These are phyloP conservation scores for Parsonsia alboflavescens DNA, from an alignment of 257 asterid species.

Conservation along the genomic window DNA sequence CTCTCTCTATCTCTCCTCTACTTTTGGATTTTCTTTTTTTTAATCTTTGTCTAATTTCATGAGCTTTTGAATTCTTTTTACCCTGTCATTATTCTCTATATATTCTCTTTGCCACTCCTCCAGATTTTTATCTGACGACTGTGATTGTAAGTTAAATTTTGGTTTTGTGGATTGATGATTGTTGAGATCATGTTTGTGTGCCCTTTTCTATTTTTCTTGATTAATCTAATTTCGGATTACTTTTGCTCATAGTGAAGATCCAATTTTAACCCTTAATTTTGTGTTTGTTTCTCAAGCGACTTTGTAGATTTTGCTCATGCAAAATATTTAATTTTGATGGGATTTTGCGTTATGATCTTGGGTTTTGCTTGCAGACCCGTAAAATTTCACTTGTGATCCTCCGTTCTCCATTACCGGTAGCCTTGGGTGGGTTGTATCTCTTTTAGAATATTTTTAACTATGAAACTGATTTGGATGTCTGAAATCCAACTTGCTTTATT, in stretches of 20 bases:
- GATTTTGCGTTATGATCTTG: conserved; percentile 2
- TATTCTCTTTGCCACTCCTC: background rate
- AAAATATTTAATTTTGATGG: background rate
- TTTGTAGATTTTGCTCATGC: background rate
- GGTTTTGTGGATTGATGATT: conserved; percentile 1
- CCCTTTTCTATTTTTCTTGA: background rate
- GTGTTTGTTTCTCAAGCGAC: background rate
- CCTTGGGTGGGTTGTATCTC: background rate
- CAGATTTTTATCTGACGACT: background rate
- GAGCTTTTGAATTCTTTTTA: background rate
- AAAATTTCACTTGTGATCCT: background rate
- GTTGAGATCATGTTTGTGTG: background rate
- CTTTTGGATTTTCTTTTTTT: background rate
- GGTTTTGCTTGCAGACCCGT: background rate
- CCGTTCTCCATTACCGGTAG: background rate
- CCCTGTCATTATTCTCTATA: background rate
- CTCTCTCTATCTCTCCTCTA: background rate
- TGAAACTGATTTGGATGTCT: background rate
- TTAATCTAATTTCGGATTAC: background rate
- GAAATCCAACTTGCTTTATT: background rate
- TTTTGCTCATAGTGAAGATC: background rate
- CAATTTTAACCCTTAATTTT: background rate
- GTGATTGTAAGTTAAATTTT: background rate
- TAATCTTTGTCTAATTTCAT: background rate
- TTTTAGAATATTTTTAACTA: background rate